A percentile compares a stretch with the other conserved stretches of the same genome.
Evolutionary conservation across 148 eudicot genomes (phyloP).

Genomic region (Chenopodium quinoa): DNA sequence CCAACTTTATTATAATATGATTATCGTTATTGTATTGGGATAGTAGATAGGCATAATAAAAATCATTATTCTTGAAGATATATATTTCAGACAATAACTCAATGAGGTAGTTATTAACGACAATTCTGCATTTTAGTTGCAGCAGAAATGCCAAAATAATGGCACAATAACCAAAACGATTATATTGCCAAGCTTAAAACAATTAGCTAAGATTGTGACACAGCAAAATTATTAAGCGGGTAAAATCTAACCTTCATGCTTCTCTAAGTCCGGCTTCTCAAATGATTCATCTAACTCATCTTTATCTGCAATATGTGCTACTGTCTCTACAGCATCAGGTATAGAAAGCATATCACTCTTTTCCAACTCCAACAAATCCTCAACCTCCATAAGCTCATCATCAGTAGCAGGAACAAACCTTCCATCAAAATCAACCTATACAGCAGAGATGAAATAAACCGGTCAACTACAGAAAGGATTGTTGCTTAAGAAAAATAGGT

Average conservation of each 20-base stretch:
- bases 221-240: background rate
- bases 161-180: background rate
- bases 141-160: background rate
- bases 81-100: background rate
- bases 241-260: conserved; percentile 34
- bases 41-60: background rate
- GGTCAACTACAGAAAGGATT: background rate
- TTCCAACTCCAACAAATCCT: conserved; percentile 61
- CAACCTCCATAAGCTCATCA: conserved; percentile 81
- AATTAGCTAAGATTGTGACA: background rate
- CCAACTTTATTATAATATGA: background rate
- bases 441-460: background rate
- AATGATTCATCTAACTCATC: conserved; percentile 16
- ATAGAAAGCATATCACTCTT: conserved; percentile 39
- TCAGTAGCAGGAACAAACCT: conserved; percentile 81
- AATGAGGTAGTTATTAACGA: background rate
- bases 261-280: conserved; percentile 24
- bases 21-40: background rate
- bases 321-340: conserved; percentile 35
- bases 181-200: background rate
- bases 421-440: conserved; percentile 78
- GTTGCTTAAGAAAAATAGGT: background rate
- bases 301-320: conserved; percentile 28
- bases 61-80: background rate
- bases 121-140: background rate